Percentiles rank a stretch among this genome's conserved stretches.
Evolutionary conservation across 345 rosid genomes (phyloP).

Genomic region (Iberis pinnata): DNA sequence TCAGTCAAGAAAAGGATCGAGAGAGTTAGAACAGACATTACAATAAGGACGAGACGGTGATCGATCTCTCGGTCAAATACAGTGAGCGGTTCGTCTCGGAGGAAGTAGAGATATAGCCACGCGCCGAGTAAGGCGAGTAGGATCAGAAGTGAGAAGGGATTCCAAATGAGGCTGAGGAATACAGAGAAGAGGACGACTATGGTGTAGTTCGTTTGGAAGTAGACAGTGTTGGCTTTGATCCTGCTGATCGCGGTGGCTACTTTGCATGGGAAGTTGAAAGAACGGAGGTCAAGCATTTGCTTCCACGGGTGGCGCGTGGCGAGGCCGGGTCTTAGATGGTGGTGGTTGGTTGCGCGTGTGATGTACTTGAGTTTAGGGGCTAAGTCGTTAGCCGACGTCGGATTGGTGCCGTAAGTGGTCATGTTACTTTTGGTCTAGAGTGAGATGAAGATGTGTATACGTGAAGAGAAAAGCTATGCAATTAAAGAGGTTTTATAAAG

Average conservation of each 20-base stretch:
- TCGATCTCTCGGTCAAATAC: constrained; percentile 49
- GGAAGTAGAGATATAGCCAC: constrained; percentile 78
- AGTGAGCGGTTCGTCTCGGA: constrained; percentile 65
- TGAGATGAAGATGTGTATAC: constrained; percentile 2
- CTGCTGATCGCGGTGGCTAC: constrained; percentile 40
- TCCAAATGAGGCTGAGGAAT: constrained; percentile 71
- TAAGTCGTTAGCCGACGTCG: constrained; percentile 43
- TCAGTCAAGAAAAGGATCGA: constrained; percentile 52
- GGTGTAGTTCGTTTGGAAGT: constrained; percentile 68
- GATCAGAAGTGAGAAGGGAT: constrained; percentile 70
- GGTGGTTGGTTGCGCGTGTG: constrained; percentile 46
- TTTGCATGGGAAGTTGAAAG: constrained; percentile 37
- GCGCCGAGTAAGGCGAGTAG: constrained; percentile 49
- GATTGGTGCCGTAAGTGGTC: constrained; percentile 76
- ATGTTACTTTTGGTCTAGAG: constrained; percentile 21
- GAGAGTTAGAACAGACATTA: constrained; percentile 49
- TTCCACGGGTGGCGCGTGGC: constrained; percentile 69
- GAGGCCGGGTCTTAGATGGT: constrained; percentile 42
- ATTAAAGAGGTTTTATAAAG: constrained; percentile 21
- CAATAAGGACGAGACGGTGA: constrained; percentile 51
- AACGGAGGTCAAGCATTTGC: constrained; percentile 45
- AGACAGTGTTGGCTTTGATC: constrained; percentile 39
- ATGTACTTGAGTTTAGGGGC: constrained; percentile 52
- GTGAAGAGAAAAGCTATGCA: neutral
- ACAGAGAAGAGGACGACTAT: constrained; percentile 44